Evolutionary conservation across 257 asterid genomes (phyloP).

Genomic region (Linaria vulgaris): DNA sequence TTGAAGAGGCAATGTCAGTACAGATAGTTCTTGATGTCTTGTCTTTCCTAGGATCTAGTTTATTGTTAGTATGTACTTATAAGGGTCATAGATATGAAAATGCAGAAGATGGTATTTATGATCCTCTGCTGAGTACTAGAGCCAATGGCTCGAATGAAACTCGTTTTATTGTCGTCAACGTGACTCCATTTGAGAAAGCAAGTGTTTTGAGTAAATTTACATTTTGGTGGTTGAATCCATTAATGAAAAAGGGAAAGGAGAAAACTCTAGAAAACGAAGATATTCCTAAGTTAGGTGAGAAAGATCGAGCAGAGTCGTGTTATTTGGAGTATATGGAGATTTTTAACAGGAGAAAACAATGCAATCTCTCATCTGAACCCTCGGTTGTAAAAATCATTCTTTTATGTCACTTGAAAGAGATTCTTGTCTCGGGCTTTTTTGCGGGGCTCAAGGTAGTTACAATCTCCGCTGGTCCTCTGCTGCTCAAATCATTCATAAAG

Average conservation of each 20-base stretch:
- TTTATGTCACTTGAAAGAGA: slow-evolving; percentile 59
- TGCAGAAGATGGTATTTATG: slow-evolving; percentile 39
- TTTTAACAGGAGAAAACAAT: slow-evolving; percentile 40
- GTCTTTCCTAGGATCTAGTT: slow-evolving; percentile 58
- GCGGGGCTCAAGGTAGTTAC: slow-evolving; percentile 65
- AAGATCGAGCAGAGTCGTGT: slow-evolving; percentile 78
- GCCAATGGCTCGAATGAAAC: slow-evolving; percentile 32
- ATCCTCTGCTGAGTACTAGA: slow-evolving; percentile 46
- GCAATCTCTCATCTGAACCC: slow-evolving; percentile 38
- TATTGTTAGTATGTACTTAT: slow-evolving; percentile 57
- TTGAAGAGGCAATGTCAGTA: slow-evolving; percentile 31
- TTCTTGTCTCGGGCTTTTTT: slow-evolving; percentile 65
- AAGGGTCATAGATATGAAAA: slow-evolving; percentile 40
- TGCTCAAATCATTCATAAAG: slow-evolving; percentile 75
- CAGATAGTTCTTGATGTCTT: slow-evolving; percentile 45
- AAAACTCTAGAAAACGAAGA: slow-evolving; percentile 73
- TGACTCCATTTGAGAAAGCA: slow-evolving; percentile 62
- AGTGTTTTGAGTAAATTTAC: slow-evolving; percentile 51
- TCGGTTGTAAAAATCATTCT: slow-evolving; percentile 60
- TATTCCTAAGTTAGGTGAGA: slow-evolving; percentile 63
- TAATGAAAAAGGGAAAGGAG: slow-evolving; percentile 75
- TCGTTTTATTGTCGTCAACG: slow-evolving; percentile 17
- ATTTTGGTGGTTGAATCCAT: slow-evolving; percentile 91
- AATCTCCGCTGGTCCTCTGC: slow-evolving; percentile 77
- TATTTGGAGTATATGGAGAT: slow-evolving; percentile 49